Evolutionary conservation across 257 asterid genomes (phyloP), one percentile per base, ranked within the genome.

Genomic region (Ballota nigra): DNA sequence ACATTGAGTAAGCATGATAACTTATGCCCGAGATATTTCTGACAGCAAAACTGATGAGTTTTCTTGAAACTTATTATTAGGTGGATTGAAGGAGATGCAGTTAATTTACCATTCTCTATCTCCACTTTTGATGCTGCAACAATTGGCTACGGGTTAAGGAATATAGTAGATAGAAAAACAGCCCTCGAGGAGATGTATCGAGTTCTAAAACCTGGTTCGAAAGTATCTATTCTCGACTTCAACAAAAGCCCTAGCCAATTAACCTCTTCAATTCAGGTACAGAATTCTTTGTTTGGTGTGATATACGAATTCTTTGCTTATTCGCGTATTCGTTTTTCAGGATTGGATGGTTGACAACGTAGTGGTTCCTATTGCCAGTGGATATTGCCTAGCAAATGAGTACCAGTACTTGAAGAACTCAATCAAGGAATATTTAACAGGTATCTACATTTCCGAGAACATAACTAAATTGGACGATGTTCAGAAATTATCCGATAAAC

Each of bases 11-110:
- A 86, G 90, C 82, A 68, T 66, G 63, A 34, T 62, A 76, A 72
- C 75, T 66, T 63, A 72, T 28, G 26, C 49, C 70, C 47, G 59
- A 71, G 20, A 31, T 69, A 49, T 78, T 49, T 47, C 53, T 66
- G 77, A 9, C 36, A 53, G 22, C 19, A 8, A 23, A 69, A 36
- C 52, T 40, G n/a, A 33, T 12, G 63, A 8, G 26, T 38, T 20
- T 40, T 64, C 38, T 11, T 56, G 66, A 69, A 36, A 74, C 40
- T 29, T 51, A 5, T 56, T 22, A 47, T 24, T 83, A 91, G 97
- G 88, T 94, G 98, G 98, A 63, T 87, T 28, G 89, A 94, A 77
- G 98, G 97, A 61, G 88, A 87, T 82, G 97, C 97, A 43, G 80
- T 76, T 57, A 82, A 86, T 77, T 78, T 94, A 74, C 97, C 96